Percentiles rank a stretch among this genome's conserved stretches.
These are phyloP conservation scores for Rosellinia necatrix DNA, from an alignment of 2,329 filamentous ascomycete species.

Conservation along the genomic window DNA sequence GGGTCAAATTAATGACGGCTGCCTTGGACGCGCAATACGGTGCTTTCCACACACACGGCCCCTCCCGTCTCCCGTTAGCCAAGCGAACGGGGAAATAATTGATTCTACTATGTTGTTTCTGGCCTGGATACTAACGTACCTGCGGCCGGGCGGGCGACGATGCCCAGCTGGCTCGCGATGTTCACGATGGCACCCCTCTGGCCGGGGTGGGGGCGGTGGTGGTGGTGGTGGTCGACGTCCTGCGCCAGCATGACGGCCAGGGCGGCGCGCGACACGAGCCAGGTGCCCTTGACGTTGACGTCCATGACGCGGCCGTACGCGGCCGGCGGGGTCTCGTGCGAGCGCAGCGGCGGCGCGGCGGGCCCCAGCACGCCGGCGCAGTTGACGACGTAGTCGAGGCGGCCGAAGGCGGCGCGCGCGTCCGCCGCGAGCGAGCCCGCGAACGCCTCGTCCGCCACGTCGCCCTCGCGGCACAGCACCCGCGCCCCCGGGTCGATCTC, in stretches of 20 bases:
- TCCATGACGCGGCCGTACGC: conserved; percentile 58
- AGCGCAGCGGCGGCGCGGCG: conserved; percentile 46
- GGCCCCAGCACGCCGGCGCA: conserved; percentile 58
- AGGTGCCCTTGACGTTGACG: conserved; percentile 59
- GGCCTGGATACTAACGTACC: too few species aligned
- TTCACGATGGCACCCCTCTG: conserved; percentile 57
- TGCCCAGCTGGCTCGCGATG: conserved; percentile 56
- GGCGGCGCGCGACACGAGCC: conserved; percentile 51
- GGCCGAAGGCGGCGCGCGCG: conserved; percentile 44
- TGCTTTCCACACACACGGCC: conserved; percentile 51
- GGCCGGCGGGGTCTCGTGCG: conserved; percentile 51
- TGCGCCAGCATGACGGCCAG: conserved; percentile 53
- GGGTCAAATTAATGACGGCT: conserved; percentile 62
- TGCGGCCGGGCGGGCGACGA: conserved; percentile 46
- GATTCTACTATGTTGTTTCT: too few species aligned
- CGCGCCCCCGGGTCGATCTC: conserved; percentile 41
- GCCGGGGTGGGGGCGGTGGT: too few species aligned
- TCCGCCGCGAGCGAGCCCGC: conserved; percentile 45
- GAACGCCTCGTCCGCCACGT: conserved; percentile 54
- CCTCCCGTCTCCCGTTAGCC: too few species aligned
- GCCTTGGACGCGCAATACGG: conserved; percentile 63
- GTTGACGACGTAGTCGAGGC: conserved; percentile 61
- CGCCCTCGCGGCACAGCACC: conserved; percentile 46
- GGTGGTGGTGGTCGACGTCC: conserved; percentile 50
- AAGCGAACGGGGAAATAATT: too few species aligned